Evolutionary conservation across 2,329 filamentous ascomycete genomes (phyloP).

Genomic region (Plenodomus lindquistii): DNA sequence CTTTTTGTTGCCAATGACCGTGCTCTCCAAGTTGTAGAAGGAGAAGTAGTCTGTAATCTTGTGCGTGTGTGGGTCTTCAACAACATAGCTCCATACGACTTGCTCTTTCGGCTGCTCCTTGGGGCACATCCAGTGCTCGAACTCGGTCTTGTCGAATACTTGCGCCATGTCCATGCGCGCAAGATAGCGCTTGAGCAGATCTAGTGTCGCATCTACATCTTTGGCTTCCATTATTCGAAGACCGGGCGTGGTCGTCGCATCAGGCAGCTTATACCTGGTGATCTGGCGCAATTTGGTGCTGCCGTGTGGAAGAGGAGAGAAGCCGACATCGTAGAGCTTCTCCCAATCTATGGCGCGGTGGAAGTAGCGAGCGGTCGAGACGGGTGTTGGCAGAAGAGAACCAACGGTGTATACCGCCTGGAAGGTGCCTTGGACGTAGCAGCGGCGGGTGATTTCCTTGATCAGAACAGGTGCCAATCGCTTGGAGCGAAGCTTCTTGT

Average conservation of each 20-base stretch:
- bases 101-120: slow-evolving; percentile 64
- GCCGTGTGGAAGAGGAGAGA: slow-evolving; percentile 81
- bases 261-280: slow-evolving; percentile 81
- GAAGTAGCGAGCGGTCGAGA: slow-evolving; percentile 93
- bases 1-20: slow-evolving; percentile 80
- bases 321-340: slow-evolving; percentile 92
- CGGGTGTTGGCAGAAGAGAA: slow-evolving; percentile 84
- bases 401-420: slow-evolving; percentile 97
- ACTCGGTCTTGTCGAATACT: slow-evolving; percentile 76
- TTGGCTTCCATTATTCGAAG: slow-evolving; percentile 78
- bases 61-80: slow-evolving; percentile 69
- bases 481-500: slow-evolving; percentile 96
- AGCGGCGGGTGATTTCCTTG: slow-evolving; percentile 93
- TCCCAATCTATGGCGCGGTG: slow-evolving; percentile 94
- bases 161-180: slow-evolving; percentile 82
- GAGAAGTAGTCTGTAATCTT: slow-evolving; percentile 97
- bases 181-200: slow-evolving; percentile 76
- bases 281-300: slow-evolving; percentile 87
- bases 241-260: slow-evolving; percentile 71
- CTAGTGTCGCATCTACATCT: slow-evolving; percentile 76
- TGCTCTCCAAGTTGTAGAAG: slow-evolving; percentile 93
- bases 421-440: slow-evolving; percentile 83
- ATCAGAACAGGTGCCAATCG: slow-evolving; percentile 91
- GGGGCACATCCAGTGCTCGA: slow-evolving; percentile 84
- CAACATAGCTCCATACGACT: slow-evolving; percentile 92